Percentiles rank a stretch among this genome's conserved stretches.
Evolutionary conservation across 805 yeast species (phyloP).

Genomic region (Kodamaea lidongshanica): DNA sequence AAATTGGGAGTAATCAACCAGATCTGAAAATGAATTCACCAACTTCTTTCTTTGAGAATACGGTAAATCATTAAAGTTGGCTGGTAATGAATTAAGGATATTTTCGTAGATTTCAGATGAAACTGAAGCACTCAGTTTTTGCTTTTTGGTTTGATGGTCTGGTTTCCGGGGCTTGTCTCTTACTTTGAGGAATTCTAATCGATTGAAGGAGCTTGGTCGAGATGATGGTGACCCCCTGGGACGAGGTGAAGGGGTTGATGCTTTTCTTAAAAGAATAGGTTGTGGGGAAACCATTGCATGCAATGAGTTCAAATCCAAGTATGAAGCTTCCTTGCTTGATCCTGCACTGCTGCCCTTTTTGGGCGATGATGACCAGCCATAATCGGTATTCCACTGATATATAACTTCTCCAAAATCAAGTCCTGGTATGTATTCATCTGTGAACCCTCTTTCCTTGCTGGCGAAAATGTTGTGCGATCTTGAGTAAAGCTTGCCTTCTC

Average conservation of each 20-base stretch:
- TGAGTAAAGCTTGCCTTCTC: constrained; percentile 20
- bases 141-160: constrained; percentile 19
- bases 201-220: constrained; percentile 20
- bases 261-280: constrained; percentile 23
- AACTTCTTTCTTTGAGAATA: constrained; percentile 53
- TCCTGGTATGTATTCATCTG: constrained; percentile 75
- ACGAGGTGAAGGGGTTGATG: constrained; percentile 4
- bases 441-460: constrained; percentile 40
- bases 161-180: constrained; percentile 1
- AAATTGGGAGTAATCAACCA: constrained; percentile 40
- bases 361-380: too few relatives aligned
- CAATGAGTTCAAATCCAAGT: constrained; percentile 34
- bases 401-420: constrained; percentile 49
- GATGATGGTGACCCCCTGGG: constrained; percentile 13
- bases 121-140: constrained; percentile 17
- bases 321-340: constrained; percentile 31
- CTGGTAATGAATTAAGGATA: constrained; percentile 42
- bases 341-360: constrained; percentile 5
- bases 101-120: constrained; percentile 24
- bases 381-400: constrained; percentile 40
- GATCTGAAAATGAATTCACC: constrained; percentile 32
- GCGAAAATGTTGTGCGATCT: constrained; percentile 23
- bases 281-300: constrained; percentile 42
- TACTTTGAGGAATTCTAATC: constrained; percentile 15
- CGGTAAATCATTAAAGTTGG: constrained; percentile 50